Evolutionary conservation across 2,329 filamentous ascomycete species (phyloP).

Genomic region (Cladophialophora exuberans): DNA sequence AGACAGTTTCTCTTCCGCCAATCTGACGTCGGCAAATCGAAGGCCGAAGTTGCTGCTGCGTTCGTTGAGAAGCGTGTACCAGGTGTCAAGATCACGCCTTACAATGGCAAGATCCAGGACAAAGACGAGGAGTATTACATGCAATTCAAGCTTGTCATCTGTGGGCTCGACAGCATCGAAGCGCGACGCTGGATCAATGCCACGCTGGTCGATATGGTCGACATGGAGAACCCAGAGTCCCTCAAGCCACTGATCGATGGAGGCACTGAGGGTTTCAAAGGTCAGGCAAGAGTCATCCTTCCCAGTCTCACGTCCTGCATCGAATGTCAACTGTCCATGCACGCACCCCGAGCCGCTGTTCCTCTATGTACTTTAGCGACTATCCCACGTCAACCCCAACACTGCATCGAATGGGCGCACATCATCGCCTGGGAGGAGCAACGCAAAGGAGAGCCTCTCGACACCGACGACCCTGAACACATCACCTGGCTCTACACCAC

Average conservation of each 20-base stretch:
- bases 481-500: conserved; percentile 96
- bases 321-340: conserved; percentile 98
- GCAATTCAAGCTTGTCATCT: conserved; percentile 92
- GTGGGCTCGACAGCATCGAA: conserved; percentile 95
- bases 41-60: conserved; percentile 87
- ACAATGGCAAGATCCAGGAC: conserved; percentile 94
- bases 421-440: conserved; percentile 95
- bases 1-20: conserved; percentile 95
- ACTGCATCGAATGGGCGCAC: conserved; percentile 98
- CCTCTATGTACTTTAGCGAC: conserved; percentile 95
- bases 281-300: conserved; percentile 88
- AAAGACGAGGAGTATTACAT: conserved; percentile 96
- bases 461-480: conserved; percentile 95
- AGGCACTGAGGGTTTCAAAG: conserved; percentile 98
- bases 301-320: conserved; percentile 94
- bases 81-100: conserved; percentile 88
- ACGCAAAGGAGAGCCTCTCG: conserved; percentile 79
- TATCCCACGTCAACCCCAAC: conserved; percentile 94
- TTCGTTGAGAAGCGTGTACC: conserved; percentile 91
- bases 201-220: conserved; percentile 86
- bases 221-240: conserved; percentile 77
- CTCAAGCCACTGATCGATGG: conserved; percentile 95
- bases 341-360: conserved; percentile 94
- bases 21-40: conserved; percentile 87
- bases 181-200: conserved; percentile 98